Evolutionary conservation across 164 flowering plant species (phyloP).

Genomic region (Berberis thunbergii): DNA sequence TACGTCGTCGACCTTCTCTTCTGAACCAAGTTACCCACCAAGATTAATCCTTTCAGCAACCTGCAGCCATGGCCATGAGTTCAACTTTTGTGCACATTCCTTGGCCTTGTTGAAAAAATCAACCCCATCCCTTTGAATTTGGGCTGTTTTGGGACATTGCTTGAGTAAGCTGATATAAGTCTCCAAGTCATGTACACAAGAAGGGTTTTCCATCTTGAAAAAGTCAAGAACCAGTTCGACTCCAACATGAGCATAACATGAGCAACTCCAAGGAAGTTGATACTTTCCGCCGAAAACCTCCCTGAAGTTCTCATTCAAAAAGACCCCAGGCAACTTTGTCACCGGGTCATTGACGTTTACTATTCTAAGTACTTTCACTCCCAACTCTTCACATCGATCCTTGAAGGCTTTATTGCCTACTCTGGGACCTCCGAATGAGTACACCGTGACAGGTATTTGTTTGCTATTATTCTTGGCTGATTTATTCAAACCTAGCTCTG

Average conservation of each 20-base stretch:
- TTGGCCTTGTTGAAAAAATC: constrained; percentile 13
- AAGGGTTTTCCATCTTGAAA: constrained; percentile 50
- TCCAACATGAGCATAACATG: constrained; percentile 30
- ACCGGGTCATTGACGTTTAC: constrained; percentile 62
- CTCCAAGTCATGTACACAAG: constrained; percentile 59
- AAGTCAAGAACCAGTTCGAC: constrained; percentile 47
- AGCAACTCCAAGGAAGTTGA: constrained; percentile 56
- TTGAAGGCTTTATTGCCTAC: constrained; percentile 68
- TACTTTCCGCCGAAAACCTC: constrained; percentile 30
- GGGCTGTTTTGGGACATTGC: constrained; percentile 18
- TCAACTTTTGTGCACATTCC: constrained; percentile 16
- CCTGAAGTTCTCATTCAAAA: constrained; percentile 44
- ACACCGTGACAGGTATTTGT: constrained; percentile 50
- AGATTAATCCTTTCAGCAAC: neutral
- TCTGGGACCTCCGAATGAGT: constrained; percentile 77
- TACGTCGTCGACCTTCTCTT: neutral
- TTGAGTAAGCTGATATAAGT: constrained; percentile 32
- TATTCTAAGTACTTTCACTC: constrained; percentile 60
- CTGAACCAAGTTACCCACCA: constrained; percentile 22
- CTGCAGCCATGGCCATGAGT: neutral
- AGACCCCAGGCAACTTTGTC: constrained; percentile 30
- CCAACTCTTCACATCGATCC: constrained; percentile 61
- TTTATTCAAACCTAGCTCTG: constrained; percentile 56
- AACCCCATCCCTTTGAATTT: constrained; percentile 14
- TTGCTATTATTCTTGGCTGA: neutral